A percentile compares a stretch with the other conserved stretches of the same genome.
phyloP scores from a whole-genome alignment of 768 basidiomycete species.

The Boletellus ananas region DNA sequence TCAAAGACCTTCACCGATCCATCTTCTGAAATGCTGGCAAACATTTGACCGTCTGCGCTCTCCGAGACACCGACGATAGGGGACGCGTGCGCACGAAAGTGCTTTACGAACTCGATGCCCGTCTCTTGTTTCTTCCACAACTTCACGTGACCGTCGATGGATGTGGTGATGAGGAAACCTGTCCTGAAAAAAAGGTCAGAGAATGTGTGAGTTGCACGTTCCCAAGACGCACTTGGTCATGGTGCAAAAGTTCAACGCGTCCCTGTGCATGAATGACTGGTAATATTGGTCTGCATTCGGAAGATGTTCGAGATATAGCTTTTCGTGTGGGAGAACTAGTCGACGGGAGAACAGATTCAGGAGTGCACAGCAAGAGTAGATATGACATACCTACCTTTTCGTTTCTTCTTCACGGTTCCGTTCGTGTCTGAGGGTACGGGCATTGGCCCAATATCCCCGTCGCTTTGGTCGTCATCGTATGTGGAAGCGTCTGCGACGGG shows the following conservation, averaged over 20 bases:
- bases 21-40: conserved; percentile 90
- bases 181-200: conserved; percentile 52
- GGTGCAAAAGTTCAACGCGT: conserved; percentile 82
- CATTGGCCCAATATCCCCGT: conserved; percentile 87
- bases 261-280: conserved; percentile 98
- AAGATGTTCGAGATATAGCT: conserved; percentile 86
- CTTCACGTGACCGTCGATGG: conserved; percentile 92
- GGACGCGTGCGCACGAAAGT: conserved; percentile 88
- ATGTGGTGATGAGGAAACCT: conserved; percentile 91
- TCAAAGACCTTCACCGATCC: conserved; percentile 95
- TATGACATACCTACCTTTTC: conserved; percentile 59
- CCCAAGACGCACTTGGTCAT: conserved; percentile 70
- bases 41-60: conserved; percentile 87
- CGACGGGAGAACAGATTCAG: conserved; percentile 15
- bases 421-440: conserved; percentile 51
- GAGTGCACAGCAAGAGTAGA: neutral
- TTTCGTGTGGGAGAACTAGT: conserved; percentile 89
- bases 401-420: conserved; percentile 62
- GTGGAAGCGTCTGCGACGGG: conserved; percentile 17
- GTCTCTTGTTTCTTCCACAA: conserved; percentile 98
- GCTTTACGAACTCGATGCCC: conserved; percentile 98
- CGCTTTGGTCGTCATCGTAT: conserved; percentile 47
- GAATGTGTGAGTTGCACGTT: no score
- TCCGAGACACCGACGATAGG: conserved; percentile 78
- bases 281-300: conserved; percentile 92